Percentiles rank a stretch among this genome's conserved stretches.
Conservation (phyloP, 345 rosid species). For the Aquilaria malaccensis region DNA sequence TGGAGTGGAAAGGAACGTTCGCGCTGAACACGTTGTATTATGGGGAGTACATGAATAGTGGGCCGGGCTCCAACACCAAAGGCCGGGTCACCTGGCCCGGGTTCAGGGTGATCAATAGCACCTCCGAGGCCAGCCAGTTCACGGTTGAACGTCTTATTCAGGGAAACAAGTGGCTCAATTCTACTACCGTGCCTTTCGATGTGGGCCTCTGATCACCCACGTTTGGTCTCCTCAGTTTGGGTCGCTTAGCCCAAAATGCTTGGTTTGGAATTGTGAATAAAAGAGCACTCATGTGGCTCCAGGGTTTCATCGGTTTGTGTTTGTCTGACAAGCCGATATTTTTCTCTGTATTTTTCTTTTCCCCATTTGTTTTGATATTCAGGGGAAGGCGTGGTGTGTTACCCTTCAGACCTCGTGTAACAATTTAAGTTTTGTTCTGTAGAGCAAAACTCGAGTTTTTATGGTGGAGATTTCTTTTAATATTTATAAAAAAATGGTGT, state of each 20-base stretch:
- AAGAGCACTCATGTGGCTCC: not conserved
- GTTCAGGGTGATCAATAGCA: conserved; percentile 35
- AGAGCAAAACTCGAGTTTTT: no score
- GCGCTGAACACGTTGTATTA: conserved; percentile 55
- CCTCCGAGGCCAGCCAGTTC: conserved; percentile 48
- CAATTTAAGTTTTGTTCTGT: no score
- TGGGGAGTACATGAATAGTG: conserved; percentile 69
- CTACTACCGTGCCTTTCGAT: conserved; percentile 40
- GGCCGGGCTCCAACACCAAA: conserved; percentile 57
- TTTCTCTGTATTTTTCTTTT: no score
- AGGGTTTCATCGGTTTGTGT: not conserved
- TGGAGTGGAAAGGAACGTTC: conserved; percentile 51
- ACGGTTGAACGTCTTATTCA: conserved; percentile 50
- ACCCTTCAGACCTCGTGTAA: no score
- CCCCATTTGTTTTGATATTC: not conserved
- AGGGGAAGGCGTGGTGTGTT: no score
- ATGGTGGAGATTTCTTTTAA: no score
- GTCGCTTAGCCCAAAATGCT: no score
- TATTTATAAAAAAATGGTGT: no score
- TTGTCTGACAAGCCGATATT: not conserved
- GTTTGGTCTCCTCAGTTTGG: conserved; percentile 8
- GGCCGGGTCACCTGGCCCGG: conserved; percentile 75
- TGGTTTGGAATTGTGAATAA: not conserved
- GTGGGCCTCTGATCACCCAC: not conserved
- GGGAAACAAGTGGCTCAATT: conserved; percentile 62